Base-by-base conservation (phyloP, 495 filamentous ascomycete genomes). In the Neurospora hispaniola region DNA sequence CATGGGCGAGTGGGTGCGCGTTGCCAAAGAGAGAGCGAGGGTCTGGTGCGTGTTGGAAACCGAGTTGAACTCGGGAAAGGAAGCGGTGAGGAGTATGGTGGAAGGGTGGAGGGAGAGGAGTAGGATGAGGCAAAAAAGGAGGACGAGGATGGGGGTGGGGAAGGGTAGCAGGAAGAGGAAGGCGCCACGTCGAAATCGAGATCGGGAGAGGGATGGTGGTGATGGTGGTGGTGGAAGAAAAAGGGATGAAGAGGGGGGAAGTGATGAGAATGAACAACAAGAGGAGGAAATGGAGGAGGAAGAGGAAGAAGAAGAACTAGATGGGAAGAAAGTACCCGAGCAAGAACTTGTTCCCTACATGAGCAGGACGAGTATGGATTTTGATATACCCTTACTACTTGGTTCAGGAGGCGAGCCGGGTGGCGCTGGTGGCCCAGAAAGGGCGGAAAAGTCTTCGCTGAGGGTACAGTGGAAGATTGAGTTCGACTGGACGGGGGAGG, bases 401-500 rank as follows among this genome's bases (percentile, higher is more conserved):
- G 48, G 46, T 41, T 9, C 40, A 11, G 9, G 40, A 41, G 40
- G 40, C 40, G 44, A 9, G 3, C 54, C 20, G 0, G 46, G n/a
- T 8, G 48, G 5, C 11, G 12, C 4, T 59, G 69, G 66, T 2
- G 75, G 18, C 0, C 9, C 6, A 41, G 71, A 27, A 73, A 73
- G 1, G 1, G 74, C 38, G 20, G 76, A 79, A 39, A 69, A 69
- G 16, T 79, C 81, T 16, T 76, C 71, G 72, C 70, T 84, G 42
- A 81, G 85, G n/a, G 78, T 88, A 18, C 79, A 81, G 77, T 91
- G 89, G 89, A 77, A 76, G 41, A 87, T 90, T 46, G 76, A 79
- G 14, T 89, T 91, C 78, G 88, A 90, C 76, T 90, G 88, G 88
- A 88, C 87, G 0, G 89, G 89, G 6, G 88, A 91, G 77, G 88